phyloP scores from a whole-genome alignment of 768 basidiomycete genomes.

The Chalciporus pseudorubinellus region DNA sequence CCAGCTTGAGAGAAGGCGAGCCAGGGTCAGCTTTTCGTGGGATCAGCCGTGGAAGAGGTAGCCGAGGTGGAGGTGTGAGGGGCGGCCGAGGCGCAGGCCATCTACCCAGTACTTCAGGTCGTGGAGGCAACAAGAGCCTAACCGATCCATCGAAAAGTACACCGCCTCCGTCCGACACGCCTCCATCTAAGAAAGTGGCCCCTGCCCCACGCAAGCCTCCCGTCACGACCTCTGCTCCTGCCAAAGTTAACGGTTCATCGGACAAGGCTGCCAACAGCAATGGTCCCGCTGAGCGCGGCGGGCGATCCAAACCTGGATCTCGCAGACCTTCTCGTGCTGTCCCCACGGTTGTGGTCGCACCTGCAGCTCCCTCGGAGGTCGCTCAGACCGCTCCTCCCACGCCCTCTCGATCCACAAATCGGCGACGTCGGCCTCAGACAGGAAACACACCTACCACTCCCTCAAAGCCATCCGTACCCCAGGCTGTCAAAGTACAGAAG shows the following conservation, averaged over 20 bases:
- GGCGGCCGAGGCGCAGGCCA: constrained; percentile 30
- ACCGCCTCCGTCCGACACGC: constrained; percentile 19
- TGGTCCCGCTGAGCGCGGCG: constrained; percentile 18
- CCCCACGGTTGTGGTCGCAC: constrained; percentile 22
- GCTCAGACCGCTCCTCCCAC: constrained; percentile 27
- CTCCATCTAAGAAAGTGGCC: constrained; percentile 11
- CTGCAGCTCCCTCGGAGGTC: constrained; percentile 21
- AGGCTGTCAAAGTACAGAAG: constrained; percentile 36
- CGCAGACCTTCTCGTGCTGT: constrained; percentile 21
- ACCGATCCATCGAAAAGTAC: constrained; percentile 19
- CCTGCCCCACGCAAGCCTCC: constrained; percentile 18
- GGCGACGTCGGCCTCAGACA: constrained; percentile 49
- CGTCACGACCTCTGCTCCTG: constrained; percentile 7
- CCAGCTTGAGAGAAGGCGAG: constrained; percentile 38
- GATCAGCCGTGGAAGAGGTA: constrained; percentile 36
- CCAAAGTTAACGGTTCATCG: constrained; percentile 20
- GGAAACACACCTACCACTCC: constrained; percentile 23
- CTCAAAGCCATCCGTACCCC: constrained; percentile 14
- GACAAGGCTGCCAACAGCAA: constrained; percentile 25
- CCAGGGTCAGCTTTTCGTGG: constrained; percentile 49
- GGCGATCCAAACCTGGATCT: constrained; percentile 21
- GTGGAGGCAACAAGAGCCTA: constrained; percentile 21
- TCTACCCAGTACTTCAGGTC: constrained; percentile 19
- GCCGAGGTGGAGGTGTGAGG: constrained; percentile 31
- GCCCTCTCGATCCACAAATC: constrained; percentile 43